Percentiles rank a stretch among this genome's conserved stretches.
Evolutionary conservation across 2,329 filamentous ascomycete species (phyloP).

Genomic region (Penicillium fuscoglaucum): DNA sequence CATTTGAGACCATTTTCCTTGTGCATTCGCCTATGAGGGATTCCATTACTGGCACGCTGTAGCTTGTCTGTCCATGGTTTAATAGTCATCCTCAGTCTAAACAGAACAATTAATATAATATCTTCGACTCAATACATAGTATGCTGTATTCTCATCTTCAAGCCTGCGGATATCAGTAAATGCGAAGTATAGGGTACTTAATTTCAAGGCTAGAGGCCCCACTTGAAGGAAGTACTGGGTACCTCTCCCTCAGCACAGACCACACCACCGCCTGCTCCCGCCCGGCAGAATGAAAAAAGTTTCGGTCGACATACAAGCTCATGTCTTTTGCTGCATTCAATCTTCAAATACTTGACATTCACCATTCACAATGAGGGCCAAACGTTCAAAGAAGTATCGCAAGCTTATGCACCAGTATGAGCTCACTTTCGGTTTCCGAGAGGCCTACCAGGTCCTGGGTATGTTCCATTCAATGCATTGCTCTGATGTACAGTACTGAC

Average conservation of each 20-base stretch:
- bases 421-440: slow-evolving; percentile 83
- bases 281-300: slow-evolving; percentile 43
- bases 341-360: slow-evolving; percentile 8
- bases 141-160: background rate
- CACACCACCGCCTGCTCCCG: slow-evolving; percentile 27
- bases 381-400: slow-evolving; percentile 71
- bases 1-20: background rate
- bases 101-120: background rate
- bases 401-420: slow-evolving; percentile 95
- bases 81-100: background rate
- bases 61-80: background rate
- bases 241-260: slow-evolving; percentile 25
- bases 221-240: slow-evolving; percentile 2
- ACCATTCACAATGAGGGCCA: slow-evolving; percentile 61
- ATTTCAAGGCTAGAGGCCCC: background rate
- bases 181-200: background rate
- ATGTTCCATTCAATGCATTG: slow-evolving; percentile 30
- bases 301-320: slow-evolving; percentile 23
- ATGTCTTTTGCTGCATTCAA: slow-evolving; percentile 10
- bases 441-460: slow-evolving; percentile 88
- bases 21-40: background rate
- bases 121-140: background rate
- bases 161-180: background rate
- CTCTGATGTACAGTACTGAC: slow-evolving; percentile 16
- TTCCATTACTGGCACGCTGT: background rate